phyloP scores from a whole-genome alignment of 306 rosid genomes.

The Vicia sativa region DNA sequence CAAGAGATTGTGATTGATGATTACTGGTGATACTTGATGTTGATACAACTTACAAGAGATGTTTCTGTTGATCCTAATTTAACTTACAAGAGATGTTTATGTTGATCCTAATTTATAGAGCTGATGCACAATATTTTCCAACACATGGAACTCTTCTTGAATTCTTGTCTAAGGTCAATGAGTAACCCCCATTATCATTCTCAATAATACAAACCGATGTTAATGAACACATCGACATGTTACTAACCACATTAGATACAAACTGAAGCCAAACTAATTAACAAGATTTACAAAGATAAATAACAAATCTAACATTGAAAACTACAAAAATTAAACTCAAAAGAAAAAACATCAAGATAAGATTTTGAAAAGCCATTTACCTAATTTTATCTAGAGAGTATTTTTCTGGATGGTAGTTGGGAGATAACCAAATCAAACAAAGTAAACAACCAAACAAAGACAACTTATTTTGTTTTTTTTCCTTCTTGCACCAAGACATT shows the following conservation, averaged over 20 bases:
- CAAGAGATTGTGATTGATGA: too few relatives aligned
- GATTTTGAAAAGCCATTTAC: not conserved
- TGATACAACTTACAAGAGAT: too few relatives aligned
- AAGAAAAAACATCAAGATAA: not conserved
- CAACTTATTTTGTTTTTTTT: not conserved
- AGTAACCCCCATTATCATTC: too few relatives aligned
- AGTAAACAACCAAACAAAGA: not conserved
- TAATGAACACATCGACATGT: not conserved
- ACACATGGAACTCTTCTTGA: too few relatives aligned
- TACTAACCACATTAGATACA: not conserved
- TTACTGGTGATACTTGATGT: too few relatives aligned
- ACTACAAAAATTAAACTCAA: not conserved
- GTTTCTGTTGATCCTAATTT: too few relatives aligned
- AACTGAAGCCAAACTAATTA: not conserved
- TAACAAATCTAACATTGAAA: not conserved
- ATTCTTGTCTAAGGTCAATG: too few relatives aligned
- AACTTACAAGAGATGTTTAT: too few relatives aligned
- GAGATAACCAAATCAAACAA: conserved; percentile 6
- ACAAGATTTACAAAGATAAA: not conserved
- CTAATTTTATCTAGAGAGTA: not conserved
- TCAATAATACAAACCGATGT: not conserved
- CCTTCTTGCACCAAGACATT: not conserved
- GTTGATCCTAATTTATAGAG: too few relatives aligned
- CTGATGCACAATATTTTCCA: too few relatives aligned
- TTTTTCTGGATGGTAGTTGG: conserved; percentile 9